These are phyloP conservation scores for Linderniella brevidens DNA, from an alignment of 257 asterid genomes.

Conservation along the genomic window DNA sequence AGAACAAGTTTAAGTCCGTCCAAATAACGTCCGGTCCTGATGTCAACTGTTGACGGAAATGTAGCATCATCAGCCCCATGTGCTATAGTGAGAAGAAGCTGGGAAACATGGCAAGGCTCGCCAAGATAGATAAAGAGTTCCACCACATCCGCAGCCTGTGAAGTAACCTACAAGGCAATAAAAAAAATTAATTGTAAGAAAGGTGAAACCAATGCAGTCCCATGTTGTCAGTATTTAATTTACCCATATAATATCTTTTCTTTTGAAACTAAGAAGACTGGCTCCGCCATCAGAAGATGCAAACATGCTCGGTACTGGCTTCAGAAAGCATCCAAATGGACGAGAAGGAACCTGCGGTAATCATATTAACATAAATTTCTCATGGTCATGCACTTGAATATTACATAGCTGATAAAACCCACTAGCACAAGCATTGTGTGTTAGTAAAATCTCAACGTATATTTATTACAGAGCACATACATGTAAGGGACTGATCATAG, in stretches of 20 bases:
- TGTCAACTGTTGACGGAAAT: slow-evolving; percentile 85
- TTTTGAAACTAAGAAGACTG: slow-evolving; percentile 70
- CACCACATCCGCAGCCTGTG: slow-evolving; percentile 88
- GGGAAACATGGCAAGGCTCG: slow-evolving; percentile 90
- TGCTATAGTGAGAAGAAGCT: slow-evolving; percentile 81
- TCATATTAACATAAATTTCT: background rate
- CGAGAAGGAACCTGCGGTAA: slow-evolving; percentile 65
- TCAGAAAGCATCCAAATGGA: slow-evolving; percentile 81
- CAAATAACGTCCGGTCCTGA: slow-evolving; percentile 74
- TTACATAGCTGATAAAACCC: background rate
- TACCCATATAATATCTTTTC: slow-evolving; percentile 90
- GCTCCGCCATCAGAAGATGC: slow-evolving; percentile 79
- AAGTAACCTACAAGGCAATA: slow-evolving; percentile 43
- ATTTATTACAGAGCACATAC: slow-evolving; percentile 34
- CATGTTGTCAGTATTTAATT: slow-evolving; percentile 9
- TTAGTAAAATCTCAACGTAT: slow-evolving; percentile 4
- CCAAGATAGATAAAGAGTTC: slow-evolving; percentile 88
- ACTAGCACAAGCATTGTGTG: slow-evolving; percentile 9
- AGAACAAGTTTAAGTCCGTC: slow-evolving; percentile 86
- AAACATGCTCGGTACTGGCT: slow-evolving; percentile 85
- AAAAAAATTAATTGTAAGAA: slow-evolving; percentile 6
- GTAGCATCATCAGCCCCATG: slow-evolving; percentile 98
- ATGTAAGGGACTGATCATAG: slow-evolving; percentile 46
- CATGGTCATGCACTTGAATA: no score
- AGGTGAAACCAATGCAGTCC: background rate